Percentiles rank a stretch among this genome's conserved stretches.
phyloP scores from a whole-genome alignment of 768 basidiomycete species.

The Xerocomus spinulosus region DNA sequence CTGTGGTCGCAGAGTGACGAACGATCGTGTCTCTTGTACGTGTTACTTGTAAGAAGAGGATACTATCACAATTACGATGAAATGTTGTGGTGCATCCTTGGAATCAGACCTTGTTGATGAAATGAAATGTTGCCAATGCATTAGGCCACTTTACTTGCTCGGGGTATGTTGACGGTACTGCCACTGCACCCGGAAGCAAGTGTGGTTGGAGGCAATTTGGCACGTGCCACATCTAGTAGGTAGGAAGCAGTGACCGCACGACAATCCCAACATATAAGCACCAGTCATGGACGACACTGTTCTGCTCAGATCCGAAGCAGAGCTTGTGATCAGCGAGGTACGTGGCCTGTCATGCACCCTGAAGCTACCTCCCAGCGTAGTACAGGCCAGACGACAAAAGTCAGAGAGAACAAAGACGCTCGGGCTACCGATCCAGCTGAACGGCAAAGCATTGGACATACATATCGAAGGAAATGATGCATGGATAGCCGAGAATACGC shows the following conservation, averaged over 20 bases:
- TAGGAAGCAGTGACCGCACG: too few species aligned
- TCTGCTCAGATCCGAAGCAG: conserved; percentile 29
- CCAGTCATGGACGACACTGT: conserved; percentile 24
- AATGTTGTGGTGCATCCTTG: too few species aligned
- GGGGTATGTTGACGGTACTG: too few species aligned
- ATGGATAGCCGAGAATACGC: conserved; percentile 89
- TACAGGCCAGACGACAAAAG: conserved; percentile 68
- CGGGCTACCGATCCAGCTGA: conserved; percentile 75
- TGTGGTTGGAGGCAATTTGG: too few species aligned
- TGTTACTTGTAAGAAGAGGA: too few species aligned
- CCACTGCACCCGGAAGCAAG: too few species aligned
- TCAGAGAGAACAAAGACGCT: conserved; percentile 62
- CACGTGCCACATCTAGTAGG: too few species aligned
- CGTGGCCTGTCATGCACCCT: conserved; percentile 1
- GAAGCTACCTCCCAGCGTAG: not conserved
- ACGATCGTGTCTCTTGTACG: too few species aligned
- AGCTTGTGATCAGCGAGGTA: conserved; percentile 30
- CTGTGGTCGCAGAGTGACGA: not conserved
- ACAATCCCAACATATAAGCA: not conserved
- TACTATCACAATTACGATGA: too few species aligned
- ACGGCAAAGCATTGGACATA: conserved; percentile 71
- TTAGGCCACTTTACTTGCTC: too few species aligned
- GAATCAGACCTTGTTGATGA: too few species aligned
- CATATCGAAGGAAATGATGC: conserved; percentile 59
- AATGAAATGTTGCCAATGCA: too few species aligned